Evolutionary conservation across 352 stramenopile genomes (phyloP), one percentile per base, ranked within the genome.

Genomic region (Phytophthora crassamura): DNA sequence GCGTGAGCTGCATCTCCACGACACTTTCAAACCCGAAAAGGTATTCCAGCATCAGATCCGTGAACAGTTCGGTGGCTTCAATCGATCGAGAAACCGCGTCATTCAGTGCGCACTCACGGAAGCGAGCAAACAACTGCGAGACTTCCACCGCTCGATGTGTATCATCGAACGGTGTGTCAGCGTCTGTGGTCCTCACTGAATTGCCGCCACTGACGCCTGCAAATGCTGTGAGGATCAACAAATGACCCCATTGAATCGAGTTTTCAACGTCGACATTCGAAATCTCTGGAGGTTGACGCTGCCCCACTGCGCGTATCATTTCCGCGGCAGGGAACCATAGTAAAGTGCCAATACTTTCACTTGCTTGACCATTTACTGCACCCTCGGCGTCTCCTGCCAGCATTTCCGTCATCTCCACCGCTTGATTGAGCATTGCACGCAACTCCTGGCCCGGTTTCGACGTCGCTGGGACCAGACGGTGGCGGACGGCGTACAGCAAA

Each of bases 31-130:
- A 62, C 33, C 52, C 55, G 25, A 61, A 1, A 28, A 82, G 48
- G 60, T 70, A 51, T 10, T 57, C 61, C 40, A 91, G 56, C 32
- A 88, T 43, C 14, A 78, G 54, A 52, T 91, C 80, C 4, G 74
- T 50, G 12, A 88, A 79, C 25, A 86, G 7, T 20, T 57, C 36
- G 35, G 10, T 45, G 12, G 36, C 22, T 48, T 72, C 52, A 9
- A 39, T 35, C 11, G 36, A 72, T 5, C 40, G 39, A 2, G 55
- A 68, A 22, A 72, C 14, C 3, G 63, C 46, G 12, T 72, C 62
- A 40, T 47, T 38, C 9, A 66, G 38, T 2, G 61, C 65, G 42
- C 78, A 86, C 15, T 66, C 61, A 28, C 76, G 63, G 28, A 71
- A 89, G 3, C 80, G 70, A 28, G 55, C 49, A 15, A 90, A 69